Evolutionary conservation across 1,284 basidiomycete genomes (phyloP).

Genomic region (Rhodotorula mucilaginosa): DNA sequence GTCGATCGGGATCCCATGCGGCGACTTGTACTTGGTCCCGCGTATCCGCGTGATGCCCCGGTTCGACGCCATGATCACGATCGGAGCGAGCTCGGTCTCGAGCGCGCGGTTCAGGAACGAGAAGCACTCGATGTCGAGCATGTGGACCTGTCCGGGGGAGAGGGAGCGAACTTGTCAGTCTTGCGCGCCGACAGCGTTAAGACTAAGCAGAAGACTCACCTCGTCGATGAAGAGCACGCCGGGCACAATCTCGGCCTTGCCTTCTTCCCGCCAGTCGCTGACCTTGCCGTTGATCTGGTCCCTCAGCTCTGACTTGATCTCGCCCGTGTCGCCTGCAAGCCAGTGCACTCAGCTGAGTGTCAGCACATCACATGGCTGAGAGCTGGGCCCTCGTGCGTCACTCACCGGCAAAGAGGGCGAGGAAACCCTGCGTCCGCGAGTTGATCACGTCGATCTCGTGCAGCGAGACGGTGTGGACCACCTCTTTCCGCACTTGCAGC

Average conservation of each 20-base stretch:
- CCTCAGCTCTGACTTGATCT: slow-evolving; percentile 95
- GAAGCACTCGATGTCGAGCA: slow-evolving; percentile 99
- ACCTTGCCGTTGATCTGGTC: slow-evolving; percentile 97
- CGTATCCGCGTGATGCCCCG: slow-evolving; percentile 91
- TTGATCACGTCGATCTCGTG: slow-evolving; percentile 99
- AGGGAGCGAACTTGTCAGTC: too few relatives aligned
- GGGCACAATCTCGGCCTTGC: slow-evolving; percentile 96
- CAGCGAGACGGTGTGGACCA: slow-evolving; percentile 92
- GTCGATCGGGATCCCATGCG: slow-evolving; percentile 93
- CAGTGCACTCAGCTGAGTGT: slow-evolving; percentile 56
- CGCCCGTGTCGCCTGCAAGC: slow-evolving; percentile 83
- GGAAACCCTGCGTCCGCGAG: slow-evolving; percentile 85
- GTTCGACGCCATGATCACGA: slow-evolving; percentile 98
- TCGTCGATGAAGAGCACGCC: slow-evolving; percentile 60
- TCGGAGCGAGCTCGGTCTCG: slow-evolving; percentile 86
- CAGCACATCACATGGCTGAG: too few relatives aligned
- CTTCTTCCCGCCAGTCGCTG: slow-evolving; percentile 96
- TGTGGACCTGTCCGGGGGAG: slow-evolving; percentile 68
- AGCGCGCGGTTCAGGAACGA: slow-evolving; percentile 96
- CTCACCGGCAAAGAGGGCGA: slow-evolving; percentile 65
- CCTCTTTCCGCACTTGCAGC: slow-evolving; percentile 93
- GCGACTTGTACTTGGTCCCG: slow-evolving; percentile 89
- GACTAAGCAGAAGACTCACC: slow-evolving; percentile 12
- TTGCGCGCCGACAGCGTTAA: slow-evolving; percentile 65
- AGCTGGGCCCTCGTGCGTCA: not conserved